Base-by-base conservation (phyloP, 352 stramenopile genomes). In the Phytophthora fragariae region DNA sequence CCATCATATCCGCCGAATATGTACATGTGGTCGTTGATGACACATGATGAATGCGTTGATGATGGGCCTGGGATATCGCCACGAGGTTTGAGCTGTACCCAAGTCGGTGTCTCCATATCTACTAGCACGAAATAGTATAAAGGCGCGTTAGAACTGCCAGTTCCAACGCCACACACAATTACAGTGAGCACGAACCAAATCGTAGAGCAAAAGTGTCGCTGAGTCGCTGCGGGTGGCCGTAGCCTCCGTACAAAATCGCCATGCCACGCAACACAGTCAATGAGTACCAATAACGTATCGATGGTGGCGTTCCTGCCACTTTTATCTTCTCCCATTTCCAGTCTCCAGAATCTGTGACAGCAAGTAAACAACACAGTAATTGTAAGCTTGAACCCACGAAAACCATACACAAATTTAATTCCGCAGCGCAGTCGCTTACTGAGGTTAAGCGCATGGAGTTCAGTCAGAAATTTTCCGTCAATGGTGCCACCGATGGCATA, bases 221-320 rank as follows among this genome's bases (percentile, higher is more conserved):
- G 19, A 90, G 79, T 9, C 83, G 79, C 35, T 81, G 50, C 5
- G 81, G 73, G 27, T 90, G 83, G 29, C 83, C 81, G 46, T 90
- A 90, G 41, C 83, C 83, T 50, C 83, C 83, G 17, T 88, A 88
- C 46, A 90, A 66, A 63, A 90, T 76, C 24, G 73, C 72, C 47
- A 89, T 78, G 11, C 60, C 80, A 21, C 77, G 72, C 31, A 90
- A 29, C 6, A 89, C 71, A 14, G 71, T 39, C 44, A 89, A 55
- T 2, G 83, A 90, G 66, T 90, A 88, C 83, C 83, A 90, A 59
- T 90, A 90, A 24, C 83, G 80, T 72, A 89, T 90, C 7, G 81
- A 89, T 15, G 81, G 83, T 31, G 73, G 80, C 3, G 57, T 78
- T n/a, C 83, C 83, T 1, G 66, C 68, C 33, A 88, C 61, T 41